These are phyloP conservation scores for Lagenidium sp. DNA, from an alignment of 352 stramenopile species.

Conservation along the genomic window DNA sequence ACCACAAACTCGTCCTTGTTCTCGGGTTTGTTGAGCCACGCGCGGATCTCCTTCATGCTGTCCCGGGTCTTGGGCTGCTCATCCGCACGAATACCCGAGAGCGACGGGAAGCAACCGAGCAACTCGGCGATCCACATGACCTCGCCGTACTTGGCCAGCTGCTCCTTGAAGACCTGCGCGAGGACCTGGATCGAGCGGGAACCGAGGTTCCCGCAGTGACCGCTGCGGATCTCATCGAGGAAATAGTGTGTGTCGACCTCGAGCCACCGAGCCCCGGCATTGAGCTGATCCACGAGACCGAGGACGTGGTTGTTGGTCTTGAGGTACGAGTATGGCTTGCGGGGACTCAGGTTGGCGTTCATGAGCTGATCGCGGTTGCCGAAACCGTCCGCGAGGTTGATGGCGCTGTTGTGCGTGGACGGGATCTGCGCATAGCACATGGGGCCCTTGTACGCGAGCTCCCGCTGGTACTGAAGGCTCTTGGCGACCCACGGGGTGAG, in stretches of 20 bases:
- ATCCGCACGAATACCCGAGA: conserved; percentile 39
- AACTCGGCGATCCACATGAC: conserved; percentile 36
- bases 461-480: conserved; percentile 34
- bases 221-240: conserved; percentile 37
- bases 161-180: conserved; percentile 24
- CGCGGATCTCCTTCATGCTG: conserved; percentile 30
- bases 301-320: conserved; percentile 64
- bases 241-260: conserved; percentile 68
- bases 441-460: conserved; percentile 23
- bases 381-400: conserved; percentile 41
- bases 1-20: conserved; percentile 36
- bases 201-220: conserved; percentile 40
- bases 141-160: conserved; percentile 31
- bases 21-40: conserved; percentile 26
- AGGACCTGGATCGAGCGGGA: conserved; percentile 24
- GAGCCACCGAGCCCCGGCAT: conserved; percentile 41
- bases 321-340: conserved; percentile 37
- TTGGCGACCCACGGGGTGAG: conserved; percentile 22
- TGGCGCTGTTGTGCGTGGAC: conserved; percentile 52
- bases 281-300: conserved; percentile 43
- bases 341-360: conserved; percentile 29
- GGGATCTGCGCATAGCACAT: conserved; percentile 40
- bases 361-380: conserved; percentile 53
- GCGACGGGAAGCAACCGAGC: conserved; percentile 48
- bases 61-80: conserved; percentile 24